These are phyloP conservation scores for Starmerella bacillaris DNA, from an alignment of 805 yeast species.

Conservation along the genomic window DNA sequence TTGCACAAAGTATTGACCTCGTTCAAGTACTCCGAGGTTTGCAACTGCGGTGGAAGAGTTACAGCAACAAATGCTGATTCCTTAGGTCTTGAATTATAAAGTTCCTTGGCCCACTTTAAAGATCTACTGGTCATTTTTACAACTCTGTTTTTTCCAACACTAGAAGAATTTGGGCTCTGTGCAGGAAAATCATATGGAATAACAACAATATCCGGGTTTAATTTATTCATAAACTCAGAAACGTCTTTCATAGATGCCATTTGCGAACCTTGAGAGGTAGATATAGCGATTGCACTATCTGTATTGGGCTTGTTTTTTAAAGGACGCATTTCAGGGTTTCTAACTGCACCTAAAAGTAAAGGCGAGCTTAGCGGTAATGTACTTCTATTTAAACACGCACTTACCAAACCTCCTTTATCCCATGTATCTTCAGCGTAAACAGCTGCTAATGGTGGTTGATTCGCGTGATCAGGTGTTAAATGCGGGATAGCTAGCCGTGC, in stretches of 20 bases:
- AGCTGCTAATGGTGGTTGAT: conserved; percentile 16
- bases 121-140: conserved; percentile 24
- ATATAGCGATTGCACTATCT: conserved; percentile 19
- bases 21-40: conserved; percentile 9
- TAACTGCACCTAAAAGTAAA: conserved; percentile 18
- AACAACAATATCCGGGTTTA: conserved; percentile 22
- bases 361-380: conserved; percentile 20
- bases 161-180: conserved; percentile 16
- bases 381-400: conserved; percentile 9
- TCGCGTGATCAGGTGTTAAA: conserved; percentile 26
- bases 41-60: conserved; percentile 21
- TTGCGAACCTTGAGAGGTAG: conserved; percentile 25
- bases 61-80: conserved; percentile 14
- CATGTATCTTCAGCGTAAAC: conserved; percentile 26
- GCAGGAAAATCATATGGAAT: conserved; percentile 23
- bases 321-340: conserved; percentile 21
- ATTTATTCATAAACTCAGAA: conserved; percentile 12
- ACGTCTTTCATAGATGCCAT: conserved; percentile 17
- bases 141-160: conserved; percentile 24
- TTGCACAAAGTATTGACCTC: conserved; percentile 9
- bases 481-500: conserved; percentile 28
- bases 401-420: conserved; percentile 18
- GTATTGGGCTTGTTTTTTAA: conserved; percentile 22
- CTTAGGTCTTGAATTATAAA: background rate
- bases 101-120: conserved; percentile 18